Percentiles rank a stretch among this genome's conserved stretches.
phyloP scores from a whole-genome alignment of 2,329 filamentous ascomycete genomes.

The Claviceps humidiphila region DNA sequence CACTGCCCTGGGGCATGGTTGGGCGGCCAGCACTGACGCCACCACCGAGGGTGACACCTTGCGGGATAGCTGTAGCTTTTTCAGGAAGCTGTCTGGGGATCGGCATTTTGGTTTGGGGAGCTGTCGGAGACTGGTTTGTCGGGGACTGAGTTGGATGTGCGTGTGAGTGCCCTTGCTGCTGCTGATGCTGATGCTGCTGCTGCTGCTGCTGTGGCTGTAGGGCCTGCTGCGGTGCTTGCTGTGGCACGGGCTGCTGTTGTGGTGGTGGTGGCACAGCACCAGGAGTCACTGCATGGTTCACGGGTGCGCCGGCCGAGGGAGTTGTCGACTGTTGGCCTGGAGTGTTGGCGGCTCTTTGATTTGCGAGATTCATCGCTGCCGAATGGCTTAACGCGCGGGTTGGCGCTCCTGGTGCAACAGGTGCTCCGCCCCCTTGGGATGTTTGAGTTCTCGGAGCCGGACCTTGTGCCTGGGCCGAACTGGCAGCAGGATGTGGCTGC shows the following conservation, averaged over 20 bases:
- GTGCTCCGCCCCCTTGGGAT: slow-evolving; percentile 30
- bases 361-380: slow-evolving; percentile 36
- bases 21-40: slow-evolving; percentile 55
- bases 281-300: slow-evolving; percentile 21
- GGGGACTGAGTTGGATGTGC: slow-evolving; percentile 34
- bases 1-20: slow-evolving; percentile 69
- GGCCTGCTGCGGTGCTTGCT: slow-evolving; percentile 20
- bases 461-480: slow-evolving; percentile 27
- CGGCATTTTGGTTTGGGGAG: slow-evolving; percentile 52
- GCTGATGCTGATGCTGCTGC: slow-evolving; percentile 18
- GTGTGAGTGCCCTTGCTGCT: slow-evolving; percentile 31
- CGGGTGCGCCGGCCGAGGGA: slow-evolving; percentile 12
- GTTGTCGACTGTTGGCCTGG: slow-evolving; percentile 19
- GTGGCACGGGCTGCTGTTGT: slow-evolving; percentile 13
- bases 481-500: slow-evolving; percentile 28
- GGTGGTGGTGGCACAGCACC: slow-evolving; percentile 22
- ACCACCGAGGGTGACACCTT: slow-evolving; percentile 57
- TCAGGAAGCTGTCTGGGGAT: slow-evolving; percentile 69
- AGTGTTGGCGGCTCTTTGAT: slow-evolving; percentile 25
- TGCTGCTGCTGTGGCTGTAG: slow-evolving; percentile 9
- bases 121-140: slow-evolving; percentile 26
- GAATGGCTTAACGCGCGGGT: slow-evolving; percentile 34
- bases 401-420: slow-evolving; percentile 23
- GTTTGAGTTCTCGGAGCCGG: slow-evolving; percentile 36
- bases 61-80: slow-evolving; percentile 53